A percentile compares a stretch with the other conserved stretches of the same genome.
These are phyloP conservation scores for Sesbania bispinosa DNA, from an alignment of 306 rosid species.

Conservation along the genomic window DNA sequence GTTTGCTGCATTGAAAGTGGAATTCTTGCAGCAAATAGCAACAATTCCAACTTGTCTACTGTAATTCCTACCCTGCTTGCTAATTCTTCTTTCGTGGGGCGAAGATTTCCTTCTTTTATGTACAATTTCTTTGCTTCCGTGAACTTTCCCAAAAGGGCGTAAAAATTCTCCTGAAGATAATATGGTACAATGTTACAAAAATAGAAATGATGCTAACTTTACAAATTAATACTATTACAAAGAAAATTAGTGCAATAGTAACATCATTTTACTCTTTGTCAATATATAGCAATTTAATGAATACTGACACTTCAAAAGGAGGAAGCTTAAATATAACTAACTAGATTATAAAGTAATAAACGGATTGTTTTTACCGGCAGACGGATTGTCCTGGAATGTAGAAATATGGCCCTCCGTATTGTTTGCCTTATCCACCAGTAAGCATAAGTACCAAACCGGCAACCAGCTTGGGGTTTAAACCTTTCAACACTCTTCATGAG, in stretches of 20 bases:
- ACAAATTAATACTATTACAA: not conserved
- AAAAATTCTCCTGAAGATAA: constrained; percentile 69
- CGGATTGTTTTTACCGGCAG: constrained; percentile 54
- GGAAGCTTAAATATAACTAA: constrained; percentile 6
- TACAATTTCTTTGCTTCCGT: constrained; percentile 63
- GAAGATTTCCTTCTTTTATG: constrained; percentile 64
- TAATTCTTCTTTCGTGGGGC: constrained; percentile 74
- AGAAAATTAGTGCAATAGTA: not conserved
- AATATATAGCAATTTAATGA: constrained; percentile 1
- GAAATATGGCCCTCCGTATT: constrained; percentile 71
- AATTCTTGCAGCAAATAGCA: constrained; percentile 55
- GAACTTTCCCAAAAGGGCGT: constrained; percentile 63
- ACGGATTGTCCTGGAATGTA: constrained; percentile 87
- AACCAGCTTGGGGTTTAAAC: constrained; percentile 83
- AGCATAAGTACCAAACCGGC: constrained; percentile 83
- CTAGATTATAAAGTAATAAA: not conserved
- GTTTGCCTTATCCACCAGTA: constrained; percentile 95
- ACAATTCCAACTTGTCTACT: constrained; percentile 61
- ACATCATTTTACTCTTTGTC: constrained; percentile 1
- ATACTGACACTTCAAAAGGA: constrained; percentile 11
- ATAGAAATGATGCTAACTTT: constrained; percentile 3
- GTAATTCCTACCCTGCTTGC: constrained; percentile 69
- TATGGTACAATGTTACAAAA: constrained; percentile 13
- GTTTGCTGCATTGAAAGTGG: constrained; percentile 83
- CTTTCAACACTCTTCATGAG: constrained; percentile 81